These are phyloP conservation scores for Solioccasus polychromus DNA, from an alignment of 768 basidiomycete genomes.

Conservation along the genomic window DNA sequence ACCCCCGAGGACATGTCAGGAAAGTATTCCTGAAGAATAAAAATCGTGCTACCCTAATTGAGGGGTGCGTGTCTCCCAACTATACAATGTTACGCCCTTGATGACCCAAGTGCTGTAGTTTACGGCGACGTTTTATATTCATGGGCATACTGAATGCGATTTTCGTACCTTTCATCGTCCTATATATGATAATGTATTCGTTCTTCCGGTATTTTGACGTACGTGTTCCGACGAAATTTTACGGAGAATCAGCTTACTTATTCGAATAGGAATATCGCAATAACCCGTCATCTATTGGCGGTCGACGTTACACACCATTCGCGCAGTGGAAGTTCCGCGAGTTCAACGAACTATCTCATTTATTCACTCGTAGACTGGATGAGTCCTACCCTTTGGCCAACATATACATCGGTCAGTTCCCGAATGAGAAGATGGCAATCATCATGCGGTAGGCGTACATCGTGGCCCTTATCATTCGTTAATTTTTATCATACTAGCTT, in stretches of 20 bases:
- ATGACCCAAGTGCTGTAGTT: conserved; percentile 39
- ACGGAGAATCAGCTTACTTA: neutral
- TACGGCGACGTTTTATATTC: conserved; percentile 86
- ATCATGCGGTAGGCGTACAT: conserved; percentile 71
- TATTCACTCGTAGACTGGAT: conserved; percentile 82
- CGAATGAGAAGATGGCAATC: conserved; percentile 88
- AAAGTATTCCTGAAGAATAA: conserved; percentile 88
- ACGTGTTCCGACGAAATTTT: conserved; percentile 19
- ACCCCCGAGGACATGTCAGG: conserved; percentile 82
- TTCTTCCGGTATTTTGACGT: conserved; percentile 99
- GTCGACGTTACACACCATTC: conserved; percentile 88
- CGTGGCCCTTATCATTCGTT: neutral
- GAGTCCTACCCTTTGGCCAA: conserved; percentile 87
- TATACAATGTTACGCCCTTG: neutral
- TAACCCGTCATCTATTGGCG: conserved; percentile 92
- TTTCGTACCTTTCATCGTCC: conserved; percentile 94
- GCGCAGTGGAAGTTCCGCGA: conserved; percentile 99
- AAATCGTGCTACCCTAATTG: conserved; percentile 72
- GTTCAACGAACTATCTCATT: conserved; percentile 96
- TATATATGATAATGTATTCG: conserved; percentile 96
- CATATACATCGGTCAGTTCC: conserved; percentile 97
- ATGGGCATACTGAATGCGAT: conserved; percentile 96
- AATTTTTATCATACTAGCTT: conserved; percentile 54
- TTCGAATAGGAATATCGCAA: conserved; percentile 89
- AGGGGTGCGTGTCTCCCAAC: conserved; percentile 61